Evolutionary conservation across 1,284 basidiomycete genomes (phyloP), one percentile per base, ranked within the genome.

Genomic region (Cryptococcus amylolentus): DNA sequence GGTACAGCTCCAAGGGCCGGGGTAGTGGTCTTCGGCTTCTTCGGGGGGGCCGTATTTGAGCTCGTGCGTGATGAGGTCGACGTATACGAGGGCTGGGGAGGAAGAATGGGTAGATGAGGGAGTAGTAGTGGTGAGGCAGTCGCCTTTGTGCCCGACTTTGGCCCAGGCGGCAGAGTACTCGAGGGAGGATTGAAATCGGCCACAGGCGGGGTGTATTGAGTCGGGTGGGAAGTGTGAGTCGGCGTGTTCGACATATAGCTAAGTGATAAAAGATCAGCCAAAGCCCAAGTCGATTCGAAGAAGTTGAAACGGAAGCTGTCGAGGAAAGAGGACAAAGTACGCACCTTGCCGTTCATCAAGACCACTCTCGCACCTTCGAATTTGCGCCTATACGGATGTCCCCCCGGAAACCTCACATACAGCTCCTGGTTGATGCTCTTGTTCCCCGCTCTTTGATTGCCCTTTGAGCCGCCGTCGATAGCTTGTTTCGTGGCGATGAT

Each of bases 401-500:
- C 31, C n/a, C 45, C 49, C 2, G 57, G 55, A 5, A 62, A 48
- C n/a, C 44, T 43, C 37, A 59, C 49, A 9, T 56, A 31, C 28
- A 62, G 26, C 28, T 59, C 58, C 23, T 49, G 41, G 41, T 59
- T 57, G 31, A 54, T 52, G 7, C 54, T 51, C 26, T 57, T 51
- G 49, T 62, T 57, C 14, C 46, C 42, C 18, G 56, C 57, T 23
- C 49, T 52, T n/a, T 52, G 54, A 37, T 59, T 56, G 7, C 54
- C 60, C 18, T 57, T 56, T 23, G 54, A 51, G 26, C 60, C 60
- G 35, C 56, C 54, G 38, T 51, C 42, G 23, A 62, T 57, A 6
- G 60, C 55, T 45, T 58, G 54, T 6, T 57, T 62, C 10, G 60
- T 62, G 8, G 57, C 60, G 35, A 59, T 38, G 48, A 62, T 62